phyloP scores from a whole-genome alignment of 208 protist species.

The Leptomonas seymouri region DNA sequence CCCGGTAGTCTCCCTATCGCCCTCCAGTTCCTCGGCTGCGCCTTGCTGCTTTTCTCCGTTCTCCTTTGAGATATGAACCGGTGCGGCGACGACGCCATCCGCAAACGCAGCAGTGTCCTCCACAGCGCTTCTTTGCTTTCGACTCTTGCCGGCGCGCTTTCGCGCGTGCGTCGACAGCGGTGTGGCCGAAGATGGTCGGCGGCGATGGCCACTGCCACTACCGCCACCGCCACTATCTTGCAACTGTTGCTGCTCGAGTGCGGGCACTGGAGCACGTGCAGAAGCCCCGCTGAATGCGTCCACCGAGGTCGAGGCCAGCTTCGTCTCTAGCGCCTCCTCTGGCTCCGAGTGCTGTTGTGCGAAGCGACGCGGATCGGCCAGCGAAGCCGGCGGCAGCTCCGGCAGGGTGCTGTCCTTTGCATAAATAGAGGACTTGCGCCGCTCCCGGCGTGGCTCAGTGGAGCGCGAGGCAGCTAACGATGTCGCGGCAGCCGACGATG shows the following conservation, averaged over 20 bases:
- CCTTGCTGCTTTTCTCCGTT: constrained; percentile 5
- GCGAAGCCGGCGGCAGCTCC: constrained; percentile 11
- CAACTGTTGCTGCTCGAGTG: constrained; percentile 11
- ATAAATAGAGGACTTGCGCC: constrained; percentile 17
- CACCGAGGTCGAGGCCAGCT: background rate
- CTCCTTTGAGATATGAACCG: too few species aligned
- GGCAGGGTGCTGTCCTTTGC: constrained; percentile 16
- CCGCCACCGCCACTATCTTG: too few species aligned
- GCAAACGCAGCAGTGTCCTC: constrained; percentile 1
- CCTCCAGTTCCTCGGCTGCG: constrained; percentile 23
- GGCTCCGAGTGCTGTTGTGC: constrained; percentile 1
- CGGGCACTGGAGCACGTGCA: constrained; percentile 1
- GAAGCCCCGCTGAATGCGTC: background rate
- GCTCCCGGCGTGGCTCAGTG: background rate
- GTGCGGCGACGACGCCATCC: background rate
- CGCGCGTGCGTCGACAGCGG: background rate
- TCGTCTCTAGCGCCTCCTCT: constrained; percentile 2
- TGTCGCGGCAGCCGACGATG: background rate
- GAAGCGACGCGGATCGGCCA: constrained; percentile 16
- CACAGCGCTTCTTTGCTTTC: constrained; percentile 1
- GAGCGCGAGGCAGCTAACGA: background rate
- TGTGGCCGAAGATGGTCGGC: constrained; percentile 11
- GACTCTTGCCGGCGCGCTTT: background rate
- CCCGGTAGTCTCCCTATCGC: constrained; percentile 34
- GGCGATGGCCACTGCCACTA: too few species aligned